A percentile compares a stretch with the other conserved stretches of the same genome.
Evolutionary conservation across 352 stramenopile genomes (phyloP).

Genomic region (Pythium dissotocum): DNA sequence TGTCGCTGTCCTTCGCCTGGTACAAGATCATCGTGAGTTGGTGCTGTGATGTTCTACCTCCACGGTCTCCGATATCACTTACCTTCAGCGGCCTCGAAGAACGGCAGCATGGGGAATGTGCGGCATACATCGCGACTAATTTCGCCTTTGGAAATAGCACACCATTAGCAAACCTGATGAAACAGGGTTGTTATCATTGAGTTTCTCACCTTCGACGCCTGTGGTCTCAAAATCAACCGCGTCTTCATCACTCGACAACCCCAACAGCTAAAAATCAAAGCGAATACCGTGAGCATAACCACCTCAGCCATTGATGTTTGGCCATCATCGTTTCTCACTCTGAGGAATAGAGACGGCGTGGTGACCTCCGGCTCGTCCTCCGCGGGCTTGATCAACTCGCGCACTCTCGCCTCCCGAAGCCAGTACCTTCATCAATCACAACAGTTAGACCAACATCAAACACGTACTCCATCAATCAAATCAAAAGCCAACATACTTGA

Average conservation of each 20-base stretch:
- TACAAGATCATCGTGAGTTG: not conserved
- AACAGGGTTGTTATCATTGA: too few species aligned
- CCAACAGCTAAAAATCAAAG: slow-evolving; percentile 38
- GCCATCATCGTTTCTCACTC: not conserved
- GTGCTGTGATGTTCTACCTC: not conserved
- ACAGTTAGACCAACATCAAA: not conserved
- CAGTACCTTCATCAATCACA: slow-evolving; percentile 18
- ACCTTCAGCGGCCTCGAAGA: slow-evolving; percentile 48
- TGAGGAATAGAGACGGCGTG: slow-evolving; percentile 18
- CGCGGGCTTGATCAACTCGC: slow-evolving; percentile 24
- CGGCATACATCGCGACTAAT: slow-evolving; percentile 73
- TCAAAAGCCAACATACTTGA: not conserved
- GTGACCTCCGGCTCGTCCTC: slow-evolving; percentile 14
- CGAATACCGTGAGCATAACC: not conserved
- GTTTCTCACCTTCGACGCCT: slow-evolving; percentile 53
- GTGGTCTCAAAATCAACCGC: slow-evolving; percentile 42
- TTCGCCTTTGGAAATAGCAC: slow-evolving; percentile 39
- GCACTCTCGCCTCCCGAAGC: slow-evolving; percentile 11
- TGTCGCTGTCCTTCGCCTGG: slow-evolving; percentile 53
- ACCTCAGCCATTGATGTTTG: not conserved
- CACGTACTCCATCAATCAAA: not conserved
- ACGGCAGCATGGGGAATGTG: slow-evolving; percentile 59
- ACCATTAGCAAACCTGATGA: too few species aligned
- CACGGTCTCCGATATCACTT: not conserved
- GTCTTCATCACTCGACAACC: slow-evolving; percentile 38